Conservation (phyloP, 306 rosid genomes). For the Prosopis cineraria region DNA sequence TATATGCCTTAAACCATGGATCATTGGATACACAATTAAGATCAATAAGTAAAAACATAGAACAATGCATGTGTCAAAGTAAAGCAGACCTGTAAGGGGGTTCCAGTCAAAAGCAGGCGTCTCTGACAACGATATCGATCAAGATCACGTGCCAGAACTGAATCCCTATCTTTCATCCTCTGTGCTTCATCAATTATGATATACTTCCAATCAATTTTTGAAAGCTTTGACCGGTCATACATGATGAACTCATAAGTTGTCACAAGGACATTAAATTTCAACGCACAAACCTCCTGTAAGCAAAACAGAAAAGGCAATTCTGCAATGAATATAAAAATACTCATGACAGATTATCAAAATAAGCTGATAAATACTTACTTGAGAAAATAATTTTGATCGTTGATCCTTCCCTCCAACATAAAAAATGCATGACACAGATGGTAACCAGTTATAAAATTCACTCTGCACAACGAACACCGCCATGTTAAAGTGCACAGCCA, state of each 20-base stretch:
- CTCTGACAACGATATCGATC: constrained; percentile 97
- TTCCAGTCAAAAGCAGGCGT: constrained; percentile 96
- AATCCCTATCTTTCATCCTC: constrained; percentile 98
- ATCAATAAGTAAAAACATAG: constrained; percentile 17
- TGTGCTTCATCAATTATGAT: constrained; percentile 98
- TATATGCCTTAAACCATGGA: not conserved
- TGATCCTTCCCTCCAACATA: constrained; percentile 96
- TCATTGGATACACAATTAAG: not conserved
- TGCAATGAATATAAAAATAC: constrained; percentile 23
- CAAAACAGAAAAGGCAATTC: constrained; percentile 32
- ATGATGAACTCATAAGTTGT: constrained; percentile 99
- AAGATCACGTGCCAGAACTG: constrained; percentile 97
- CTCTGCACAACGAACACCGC: constrained; percentile 65
- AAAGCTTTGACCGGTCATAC: constrained; percentile 97
- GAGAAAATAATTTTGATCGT: constrained; percentile 88
- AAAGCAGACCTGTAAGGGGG: constrained; percentile 89
- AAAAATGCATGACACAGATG: constrained; percentile 90
- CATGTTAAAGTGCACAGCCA: constrained; percentile 18
- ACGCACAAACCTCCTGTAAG: constrained; percentile 82
- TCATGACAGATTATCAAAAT: constrained; percentile 28
- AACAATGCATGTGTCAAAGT: constrained; percentile 19
- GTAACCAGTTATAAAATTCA: constrained; percentile 88
- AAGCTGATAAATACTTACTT: constrained; percentile 59
- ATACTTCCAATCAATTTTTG: constrained; percentile 96
- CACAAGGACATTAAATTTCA: constrained; percentile 98